phyloP scores from a whole-genome alignment of 805 yeast species.

The Kuraishia floccosa region DNA sequence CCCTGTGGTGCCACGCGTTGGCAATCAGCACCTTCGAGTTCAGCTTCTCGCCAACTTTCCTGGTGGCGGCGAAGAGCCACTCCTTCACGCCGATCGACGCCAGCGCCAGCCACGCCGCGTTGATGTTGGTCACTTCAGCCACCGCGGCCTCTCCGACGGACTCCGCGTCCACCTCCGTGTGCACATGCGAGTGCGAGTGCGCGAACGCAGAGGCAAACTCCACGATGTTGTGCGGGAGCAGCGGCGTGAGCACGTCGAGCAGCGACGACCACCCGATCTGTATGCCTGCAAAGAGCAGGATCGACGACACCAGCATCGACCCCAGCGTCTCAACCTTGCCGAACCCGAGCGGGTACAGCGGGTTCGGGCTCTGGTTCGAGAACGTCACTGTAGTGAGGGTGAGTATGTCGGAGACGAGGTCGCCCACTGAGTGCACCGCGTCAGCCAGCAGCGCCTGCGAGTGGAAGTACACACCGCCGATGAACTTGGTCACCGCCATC shows the following conservation, averaged over 20 bases:
- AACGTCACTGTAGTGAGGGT: conserved; percentile 84
- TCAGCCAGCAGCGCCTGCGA: conserved; percentile 93
- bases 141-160: conserved; percentile 4
- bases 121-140: conserved; percentile 46
- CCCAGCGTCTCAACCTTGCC: conserved; percentile 94
- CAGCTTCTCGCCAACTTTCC: conserved; percentile 63
- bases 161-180: conserved; percentile 6
- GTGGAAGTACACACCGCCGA: conserved; percentile 87
- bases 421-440: conserved; percentile 87
- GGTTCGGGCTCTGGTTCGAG: conserved; percentile 47
- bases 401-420: conserved; percentile 78
- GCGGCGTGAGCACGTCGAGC: conserved; percentile 52
- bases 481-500: conserved; percentile 77
- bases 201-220: conserved; percentile 38
- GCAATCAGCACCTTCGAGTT: conserved; percentile 89
- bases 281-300: conserved; percentile 77
- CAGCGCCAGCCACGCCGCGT: conserved; percentile 94
- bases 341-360: conserved; percentile 70
- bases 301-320: conserved; percentile 75
- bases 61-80: conserved; percentile 75
- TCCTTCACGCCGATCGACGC: conserved; percentile 84
- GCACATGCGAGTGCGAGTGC: conserved; percentile 29
- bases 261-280: conserved; percentile 85
- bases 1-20: conserved; percentile 98
- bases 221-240: conserved; percentile 49